Evolutionary conservation across 352 stramenopile genomes (phyloP).

Genomic region (Globisporangium alternatum): DNA sequence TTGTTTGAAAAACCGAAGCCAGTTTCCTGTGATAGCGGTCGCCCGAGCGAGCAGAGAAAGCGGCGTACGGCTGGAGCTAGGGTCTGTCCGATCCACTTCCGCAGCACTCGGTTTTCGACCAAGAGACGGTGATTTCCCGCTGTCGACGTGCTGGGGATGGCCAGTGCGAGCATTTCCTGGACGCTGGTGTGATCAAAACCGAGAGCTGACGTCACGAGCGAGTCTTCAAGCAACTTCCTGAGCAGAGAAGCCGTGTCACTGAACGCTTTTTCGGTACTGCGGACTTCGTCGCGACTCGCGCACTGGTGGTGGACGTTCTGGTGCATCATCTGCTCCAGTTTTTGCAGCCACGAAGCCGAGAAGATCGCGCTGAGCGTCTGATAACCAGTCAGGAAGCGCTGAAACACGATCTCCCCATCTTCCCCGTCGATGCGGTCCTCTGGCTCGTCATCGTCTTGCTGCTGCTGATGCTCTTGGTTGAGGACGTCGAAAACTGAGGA

Average conservation of each 20-base stretch:
- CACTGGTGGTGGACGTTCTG: slow-evolving; percentile 56
- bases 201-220: slow-evolving; percentile 1
- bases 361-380: slow-evolving; percentile 19
- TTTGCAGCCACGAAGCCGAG: slow-evolving; percentile 32
- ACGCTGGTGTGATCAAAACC: slow-evolving; percentile 3
- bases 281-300: slow-evolving; percentile 27
- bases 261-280: slow-evolving; percentile 24
- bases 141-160: neutral
- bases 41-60: slow-evolving; percentile 6
- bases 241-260: slow-evolving; percentile 5
- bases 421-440: slow-evolving; percentile 1
- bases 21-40: neutral
- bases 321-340: slow-evolving; percentile 50
- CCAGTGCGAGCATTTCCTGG: slow-evolving; percentile 9
- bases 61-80: slow-evolving; percentile 13
- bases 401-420: neutral
- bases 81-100: slow-evolving; percentile 19
- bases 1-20: neutral
- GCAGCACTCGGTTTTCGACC: slow-evolving; percentile 14
- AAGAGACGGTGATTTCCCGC: neutral
- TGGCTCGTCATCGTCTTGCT: slow-evolving; percentile 13
- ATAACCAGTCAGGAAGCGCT: slow-evolving; percentile 2
- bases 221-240: slow-evolving; percentile 8
- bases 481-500: slow-evolving; percentile 7
- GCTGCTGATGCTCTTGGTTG: slow-evolving; percentile 10